Percentiles rank a stretch among this genome's conserved stretches.
phyloP scores from a whole-genome alignment of 768 basidiomycete species.

The Mycena filopes region DNA sequence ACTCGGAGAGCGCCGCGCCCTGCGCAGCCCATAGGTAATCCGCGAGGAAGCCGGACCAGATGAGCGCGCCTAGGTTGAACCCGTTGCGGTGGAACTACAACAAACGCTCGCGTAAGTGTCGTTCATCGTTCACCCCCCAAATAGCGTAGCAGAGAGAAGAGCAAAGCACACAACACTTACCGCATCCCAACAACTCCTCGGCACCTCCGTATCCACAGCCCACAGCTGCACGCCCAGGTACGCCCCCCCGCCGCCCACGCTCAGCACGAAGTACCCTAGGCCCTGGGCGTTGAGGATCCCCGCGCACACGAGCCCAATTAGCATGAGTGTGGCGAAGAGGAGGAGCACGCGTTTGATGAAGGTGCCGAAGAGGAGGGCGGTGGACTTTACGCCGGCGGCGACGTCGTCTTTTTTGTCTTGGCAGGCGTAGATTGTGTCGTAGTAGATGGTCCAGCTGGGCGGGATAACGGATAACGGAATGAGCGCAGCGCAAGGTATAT shows the following conservation, averaged over 20 bases:
- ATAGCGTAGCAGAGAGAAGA: not conserved
- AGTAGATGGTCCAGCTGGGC: conserved; percentile 35
- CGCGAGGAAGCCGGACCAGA: conserved; percentile 30
- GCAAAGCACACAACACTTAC: conserved; percentile 9
- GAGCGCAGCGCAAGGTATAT: not conserved
- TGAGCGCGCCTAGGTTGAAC: conserved; percentile 31
- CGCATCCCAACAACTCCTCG: conserved; percentile 34
- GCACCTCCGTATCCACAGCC: conserved; percentile 30
- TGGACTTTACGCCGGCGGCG: conserved; percentile 68
- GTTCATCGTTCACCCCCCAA: no score
- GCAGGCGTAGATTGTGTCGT: conserved; percentile 71
- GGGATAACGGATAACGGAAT: no score
- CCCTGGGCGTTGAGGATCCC: conserved; percentile 42
- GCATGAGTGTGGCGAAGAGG: conserved; percentile 45
- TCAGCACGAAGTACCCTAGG: conserved; percentile 29
- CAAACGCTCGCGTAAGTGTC: not conserved
- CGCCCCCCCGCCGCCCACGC: conserved; percentile 28
- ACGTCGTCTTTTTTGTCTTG: conserved; percentile 68
- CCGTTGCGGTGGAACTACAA: conserved; percentile 35
- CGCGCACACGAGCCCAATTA: conserved; percentile 37
- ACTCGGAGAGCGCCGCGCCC: conserved; percentile 2
- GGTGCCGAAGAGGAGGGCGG: conserved; percentile 67
- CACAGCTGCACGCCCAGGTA: conserved; percentile 35
- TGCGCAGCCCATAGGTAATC: conserved; percentile 31
- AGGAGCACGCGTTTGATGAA: conserved; percentile 55